Evolutionary conservation across 495 filamentous ascomycete genomes (phyloP), one percentile per base, ranked within the genome.

Genomic region (Penicillium cataractarum): DNA sequence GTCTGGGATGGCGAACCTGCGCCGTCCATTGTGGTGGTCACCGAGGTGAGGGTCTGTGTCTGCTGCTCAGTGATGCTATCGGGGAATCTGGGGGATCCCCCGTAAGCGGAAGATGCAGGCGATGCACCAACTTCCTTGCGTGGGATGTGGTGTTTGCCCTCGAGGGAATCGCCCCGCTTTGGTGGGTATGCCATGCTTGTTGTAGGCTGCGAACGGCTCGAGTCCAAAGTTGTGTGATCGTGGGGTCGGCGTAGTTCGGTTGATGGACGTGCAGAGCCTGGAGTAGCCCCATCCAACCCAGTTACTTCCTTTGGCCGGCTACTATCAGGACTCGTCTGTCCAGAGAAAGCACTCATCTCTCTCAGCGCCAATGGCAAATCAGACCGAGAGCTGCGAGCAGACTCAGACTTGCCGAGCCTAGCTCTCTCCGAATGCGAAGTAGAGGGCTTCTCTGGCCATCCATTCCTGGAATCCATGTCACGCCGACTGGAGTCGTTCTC

Each of bases 321-420:
- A 53, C 70, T 78, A 15, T 76, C 74, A 32, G 74, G 74, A 42
- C 74, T 80, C 22, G 73, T 62, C 1, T 71, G 66, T 9, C 60
- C 58, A 7, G 77, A 76, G 58, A 77, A 70, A 6, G 77, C 73
- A 31, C 72, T 75, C 21, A 68, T 69, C 29, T 76, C 65, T 52
- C 73, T 63, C 46, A 73, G 44, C 31, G 63, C 62, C 57, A 66
- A 46, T 7, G 66, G 75, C n/a, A 80, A 52, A 52, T 84, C 85
- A 2, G 86, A 84, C 61, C 86, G 80, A 12, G 91, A 93, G 65
- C 84, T 86, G 54, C 83, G 87, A 60, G 85, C 80, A n/a, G 87
- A 86, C 15, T 76, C 75, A 0, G 84, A 73, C 57, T 76, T 85
- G 87, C 76, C 86, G 89, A 58, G 78, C 82, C 74, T 89, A 87